Evolutionary conservation across 192 early-diverging fungal species (phyloP), one percentile per base, ranked within the genome.

Genomic region (Backusella mclennaniae): DNA sequence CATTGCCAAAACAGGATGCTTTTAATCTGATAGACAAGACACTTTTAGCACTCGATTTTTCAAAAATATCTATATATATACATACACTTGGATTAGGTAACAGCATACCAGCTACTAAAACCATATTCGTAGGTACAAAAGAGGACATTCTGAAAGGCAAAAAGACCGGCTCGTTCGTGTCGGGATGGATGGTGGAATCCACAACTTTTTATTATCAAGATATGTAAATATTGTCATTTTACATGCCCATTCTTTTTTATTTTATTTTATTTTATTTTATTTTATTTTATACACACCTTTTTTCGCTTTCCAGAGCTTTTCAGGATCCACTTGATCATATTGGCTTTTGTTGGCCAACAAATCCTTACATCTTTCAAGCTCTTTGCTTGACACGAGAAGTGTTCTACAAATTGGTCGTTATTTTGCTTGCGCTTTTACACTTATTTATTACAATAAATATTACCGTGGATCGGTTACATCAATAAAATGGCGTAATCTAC

Each of bases 131-230:
- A 4, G 94, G 94, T 23, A 94, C 92, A 81, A 95, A 96, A 59
- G 85, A 92, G 1, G 93, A 87, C 94, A 96, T 96, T 35, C 94
- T 82, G 80, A 95, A 95, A 35, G 93, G 94, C 36, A 95, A 73
- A 17, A 94, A 83, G 9, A 95, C 84, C 26, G 91, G 89, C 44
- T 93, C 92, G 71, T 92, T 92, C 3, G 93, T 95, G 79, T 95
- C 93, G 36, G 93, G 90, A 78, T 95, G 94, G 75, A 94, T 82
- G 6, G 92, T 94, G 29, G 91, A 90, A 68, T 95, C 93, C 35
- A 94, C 85, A 29, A 91, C 90, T 90, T 39, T 42, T 19, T 9
- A 52, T 17, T 42, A 7, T 21, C 3, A 39, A 21, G 29, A 17
- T 2, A 4, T 21, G 49, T 53, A 53, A n/a, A 0, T 7, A 1